Base-by-base conservation (phyloP, 192 early-diverging fungal genomes). In the Neocallimastix lanati region DNA sequence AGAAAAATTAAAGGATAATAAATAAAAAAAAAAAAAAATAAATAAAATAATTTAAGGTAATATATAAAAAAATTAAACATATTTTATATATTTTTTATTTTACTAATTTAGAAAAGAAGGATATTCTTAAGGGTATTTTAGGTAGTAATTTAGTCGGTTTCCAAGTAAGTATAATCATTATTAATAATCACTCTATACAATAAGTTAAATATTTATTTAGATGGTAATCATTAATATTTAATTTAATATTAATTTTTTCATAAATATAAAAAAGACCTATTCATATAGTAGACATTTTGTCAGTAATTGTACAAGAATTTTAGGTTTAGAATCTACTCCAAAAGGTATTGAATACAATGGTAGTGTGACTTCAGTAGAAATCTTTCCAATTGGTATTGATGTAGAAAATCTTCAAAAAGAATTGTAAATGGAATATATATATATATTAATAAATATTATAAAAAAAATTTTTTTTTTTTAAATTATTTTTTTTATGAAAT, bases 331-430 rank as follows among this genome's bases (percentile, higher is more conserved):
- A 82, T 95, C 94, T 0, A 92, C 96, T 7, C 96, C 96, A 13
- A 90, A 85, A 25, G 93, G 92, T 12, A 94, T 98, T 25, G 93
- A 97, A 82, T 92, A 91, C 79, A 87, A 89, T 76, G 94, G 94
- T 18, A 88, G 86, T 29, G 85, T 90, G 12, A 94, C 97, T 9
- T 81, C 89, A 40, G 89, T 98, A 1, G 93, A 93, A 76, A 96
- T 95, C 28, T 97, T 97, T 82, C 97, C 97, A 4, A 97, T 99
- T 76, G 97, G 97, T n/a, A 98, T 99, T 82, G 95, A 99, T 82
- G 89, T 92, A 12, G 85, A 93, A 50, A 50, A 50, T 50, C 40
- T 50, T 50, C 16, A 50, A 50, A 50, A 50, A 21, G 40, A 50
- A 50, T 50, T 50, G 40, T 50, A 50, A 50, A 2, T 37, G 6